These are phyloP conservation scores for Chaetothyriales sp. DNA, from an alignment of 2,329 filamentous ascomycete genomes.

Conservation along the genomic window DNA sequence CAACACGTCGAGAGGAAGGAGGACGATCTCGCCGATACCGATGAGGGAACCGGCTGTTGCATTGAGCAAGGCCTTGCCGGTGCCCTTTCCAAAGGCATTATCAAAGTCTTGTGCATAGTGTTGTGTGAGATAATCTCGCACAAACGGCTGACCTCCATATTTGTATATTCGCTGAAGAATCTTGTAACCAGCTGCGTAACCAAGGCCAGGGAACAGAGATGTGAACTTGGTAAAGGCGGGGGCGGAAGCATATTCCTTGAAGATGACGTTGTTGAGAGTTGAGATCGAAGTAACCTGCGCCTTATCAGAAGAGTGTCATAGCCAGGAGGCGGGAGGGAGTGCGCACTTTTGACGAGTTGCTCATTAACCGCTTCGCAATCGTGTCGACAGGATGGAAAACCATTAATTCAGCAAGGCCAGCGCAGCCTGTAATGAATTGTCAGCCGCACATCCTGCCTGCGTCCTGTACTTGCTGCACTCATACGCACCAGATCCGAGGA, in stretches of 20 bases:
- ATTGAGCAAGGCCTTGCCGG: constrained; percentile 95
- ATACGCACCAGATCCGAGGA: constrained; percentile 71
- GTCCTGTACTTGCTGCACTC: constrained; percentile 2
- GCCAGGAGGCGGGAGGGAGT: not conserved
- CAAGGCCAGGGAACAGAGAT: constrained; percentile 89
- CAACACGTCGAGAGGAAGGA: constrained; percentile 86
- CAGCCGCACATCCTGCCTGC: not conserved
- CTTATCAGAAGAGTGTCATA: constrained; percentile 1
- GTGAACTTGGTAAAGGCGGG: constrained; percentile 64
- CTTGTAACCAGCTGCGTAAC: constrained; percentile 97
- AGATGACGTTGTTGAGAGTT: constrained; percentile 79
- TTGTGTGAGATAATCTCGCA: constrained; percentile 68
- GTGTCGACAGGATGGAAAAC: constrained; percentile 96
- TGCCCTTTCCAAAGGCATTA: constrained; percentile 82
- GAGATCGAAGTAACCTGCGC: constrained; percentile 39
- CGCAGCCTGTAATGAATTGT: constrained; percentile 47
- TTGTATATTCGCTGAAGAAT: constrained; percentile 95
- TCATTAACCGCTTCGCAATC: constrained; percentile 97
- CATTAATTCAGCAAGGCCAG: constrained; percentile 81
- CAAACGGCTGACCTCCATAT: constrained; percentile 92
- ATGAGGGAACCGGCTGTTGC: constrained; percentile 90
- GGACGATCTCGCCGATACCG: constrained; percentile 90
- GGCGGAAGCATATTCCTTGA: constrained; percentile 71
- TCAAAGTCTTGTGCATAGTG: constrained; percentile 78
- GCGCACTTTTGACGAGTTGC: constrained; percentile 69